These are phyloP conservation scores for Clarkia xantiana DNA, from an alignment of 345 rosid genomes.

Conservation along the genomic window DNA sequence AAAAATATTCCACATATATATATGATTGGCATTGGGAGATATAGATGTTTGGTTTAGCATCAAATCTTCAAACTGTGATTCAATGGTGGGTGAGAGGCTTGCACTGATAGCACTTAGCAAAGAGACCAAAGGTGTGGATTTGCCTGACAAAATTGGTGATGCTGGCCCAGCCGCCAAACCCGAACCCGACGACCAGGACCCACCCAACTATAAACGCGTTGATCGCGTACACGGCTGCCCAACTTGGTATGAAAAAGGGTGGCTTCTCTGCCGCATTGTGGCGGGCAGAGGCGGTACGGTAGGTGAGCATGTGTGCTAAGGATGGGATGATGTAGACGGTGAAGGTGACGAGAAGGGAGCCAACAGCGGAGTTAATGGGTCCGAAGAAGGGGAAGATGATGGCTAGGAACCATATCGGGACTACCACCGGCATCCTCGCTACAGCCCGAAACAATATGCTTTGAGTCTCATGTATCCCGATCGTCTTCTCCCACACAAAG, in stretches of 20 bases:
- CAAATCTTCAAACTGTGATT: not conserved
- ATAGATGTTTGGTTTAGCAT: no score
- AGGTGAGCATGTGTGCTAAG: conserved; percentile 97
- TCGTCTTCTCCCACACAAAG: conserved; percentile 99
- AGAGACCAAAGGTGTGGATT: conserved; percentile 81
- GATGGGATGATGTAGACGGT: conserved; percentile 92
- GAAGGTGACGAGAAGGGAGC: conserved; percentile 96
- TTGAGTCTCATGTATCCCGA: conserved; percentile 91
- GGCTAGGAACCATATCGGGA: conserved; percentile 97
- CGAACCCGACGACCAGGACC: conserved; percentile 16
- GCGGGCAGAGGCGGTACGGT: conserved; percentile 80
- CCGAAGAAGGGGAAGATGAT: conserved; percentile 99
- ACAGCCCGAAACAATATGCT: conserved; percentile 84
- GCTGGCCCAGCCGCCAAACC: conserved; percentile 21
- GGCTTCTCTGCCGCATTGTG: conserved; percentile 26
- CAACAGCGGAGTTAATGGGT: conserved; percentile 92
- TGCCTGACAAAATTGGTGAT: conserved; percentile 45
- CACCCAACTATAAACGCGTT: conserved; percentile 14
- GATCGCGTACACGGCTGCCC: conserved; percentile 12
- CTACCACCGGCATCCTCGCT: conserved; percentile 83
- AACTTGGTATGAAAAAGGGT: conserved; percentile 13
- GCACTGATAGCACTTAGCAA: conserved; percentile 98
- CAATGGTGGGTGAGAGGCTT: conserved; percentile 39
- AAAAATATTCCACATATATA: no score
- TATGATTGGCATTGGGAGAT: no score